A percentile compares a stretch with the other conserved stretches of the same genome.
Conservation (phyloP, 352 stramenopile genomes). For the Phytophthora constricta region DNA sequence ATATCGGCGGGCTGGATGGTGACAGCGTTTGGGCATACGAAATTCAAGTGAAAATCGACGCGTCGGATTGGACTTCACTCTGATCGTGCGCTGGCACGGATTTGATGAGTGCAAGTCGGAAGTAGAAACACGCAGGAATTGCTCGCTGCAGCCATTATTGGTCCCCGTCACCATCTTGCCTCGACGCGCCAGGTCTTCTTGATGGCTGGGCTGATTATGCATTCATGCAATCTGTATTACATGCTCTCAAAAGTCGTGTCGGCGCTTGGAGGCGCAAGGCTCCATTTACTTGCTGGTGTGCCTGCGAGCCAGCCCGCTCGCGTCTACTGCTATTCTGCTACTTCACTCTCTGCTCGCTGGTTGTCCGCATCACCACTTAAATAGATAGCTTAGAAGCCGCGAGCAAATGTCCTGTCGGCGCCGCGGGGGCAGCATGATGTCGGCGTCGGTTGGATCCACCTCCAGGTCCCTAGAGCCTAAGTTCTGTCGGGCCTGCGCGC, state of each 20-base stretch:
- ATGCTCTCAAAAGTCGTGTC: not conserved
- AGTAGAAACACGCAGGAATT: not conserved
- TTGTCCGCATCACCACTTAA: conserved; percentile 70
- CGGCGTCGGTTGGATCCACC: conserved; percentile 77
- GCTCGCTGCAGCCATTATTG: not conserved
- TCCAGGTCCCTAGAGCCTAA: conserved; percentile 66
- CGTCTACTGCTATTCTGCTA: conserved; percentile 19
- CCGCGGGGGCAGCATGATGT: conserved; percentile 83
- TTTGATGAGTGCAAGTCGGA: not conserved
- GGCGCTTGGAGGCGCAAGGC: not conserved
- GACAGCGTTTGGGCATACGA: not conserved
- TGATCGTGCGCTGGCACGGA: not conserved
- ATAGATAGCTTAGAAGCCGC: conserved; percentile 81
- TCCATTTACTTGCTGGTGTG: not conserved
- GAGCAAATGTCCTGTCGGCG: conserved; percentile 84
- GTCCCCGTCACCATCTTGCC: not conserved
- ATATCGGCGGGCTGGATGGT: not conserved
- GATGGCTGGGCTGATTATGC: not conserved
- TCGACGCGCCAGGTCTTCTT: not conserved
- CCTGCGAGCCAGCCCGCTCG: not conserved
- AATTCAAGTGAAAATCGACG: not conserved
- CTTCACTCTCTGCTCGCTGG: not conserved
- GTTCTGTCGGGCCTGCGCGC: conserved; percentile 47
- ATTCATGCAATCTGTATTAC: not conserved
- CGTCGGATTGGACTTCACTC: not conserved